These are phyloP conservation scores for Cercospora zeina DNA, from an alignment of 2,329 filamentous ascomycete species.

Conservation along the genomic window DNA sequence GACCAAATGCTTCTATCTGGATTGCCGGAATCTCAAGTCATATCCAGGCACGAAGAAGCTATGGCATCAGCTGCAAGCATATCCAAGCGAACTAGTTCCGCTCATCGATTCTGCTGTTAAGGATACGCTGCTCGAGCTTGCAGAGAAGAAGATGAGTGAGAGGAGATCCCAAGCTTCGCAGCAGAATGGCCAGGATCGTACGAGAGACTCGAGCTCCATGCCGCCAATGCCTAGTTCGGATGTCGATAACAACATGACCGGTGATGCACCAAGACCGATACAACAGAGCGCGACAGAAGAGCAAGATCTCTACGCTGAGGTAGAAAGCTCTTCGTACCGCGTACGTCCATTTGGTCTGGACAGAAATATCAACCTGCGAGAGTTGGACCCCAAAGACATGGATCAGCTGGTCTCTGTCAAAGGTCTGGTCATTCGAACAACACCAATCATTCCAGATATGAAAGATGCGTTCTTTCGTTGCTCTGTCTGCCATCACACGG, in stretches of 20 bases:
- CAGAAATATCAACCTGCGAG: conserved; percentile 82
- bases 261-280: conserved; percentile 41
- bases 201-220: conserved; percentile 64
- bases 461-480: conserved; percentile 98
- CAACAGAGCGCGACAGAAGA: conserved; percentile 43
- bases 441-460: conserved; percentile 97
- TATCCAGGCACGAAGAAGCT: conserved; percentile 92
- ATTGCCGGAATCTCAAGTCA: conserved; percentile 83
- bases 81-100: conserved; percentile 93
- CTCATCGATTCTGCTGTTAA: conserved; percentile 95
- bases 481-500: conserved; percentile 85
- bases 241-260: conserved; percentile 47
- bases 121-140: conserved; percentile 88
- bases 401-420: conserved; percentile 95
- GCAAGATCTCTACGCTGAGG: conserved; percentile 73
- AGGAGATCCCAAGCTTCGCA: conserved; percentile 48
- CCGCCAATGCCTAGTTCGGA: conserved; percentile 80
- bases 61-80: conserved; percentile 92
- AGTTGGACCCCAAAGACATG: conserved; percentile 93
- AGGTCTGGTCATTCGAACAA: conserved; percentile 91
- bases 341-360: conserved; percentile 89
- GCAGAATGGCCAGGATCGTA: conserved; percentile 38
- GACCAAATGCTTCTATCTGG: conserved; percentile 79
- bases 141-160: conserved; percentile 73
- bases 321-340: conserved; percentile 76